Base-by-base conservation (phyloP, 768 basidiomycete genomes). In the Boletus rex-veris region DNA sequence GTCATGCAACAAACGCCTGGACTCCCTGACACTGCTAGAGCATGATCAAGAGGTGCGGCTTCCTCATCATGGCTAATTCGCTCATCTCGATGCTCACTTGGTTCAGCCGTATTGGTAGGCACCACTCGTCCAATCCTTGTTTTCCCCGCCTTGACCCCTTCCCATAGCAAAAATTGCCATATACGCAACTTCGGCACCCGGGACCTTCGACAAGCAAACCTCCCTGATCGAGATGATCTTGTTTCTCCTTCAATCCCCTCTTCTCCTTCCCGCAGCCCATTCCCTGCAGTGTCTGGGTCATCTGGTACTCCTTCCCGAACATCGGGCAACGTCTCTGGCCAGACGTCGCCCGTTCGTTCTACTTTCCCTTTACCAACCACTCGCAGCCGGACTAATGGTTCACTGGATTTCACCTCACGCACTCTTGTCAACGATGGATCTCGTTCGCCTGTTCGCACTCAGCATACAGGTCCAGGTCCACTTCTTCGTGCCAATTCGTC, bases 131-230 rank as follows among this genome's bases (percentile, higher is more conserved):
- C 36, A 18, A 41, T 18, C 19, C 12, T 45, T 38, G 3, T 19
- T 21, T 30, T 45, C 26, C 26, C 43, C 28, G 41, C 38, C 30
- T 31, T 44, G 53, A 50, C 11, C n/a, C 21, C 24, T 39, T 56
- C 8, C 10, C 41, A 18, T 69, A 94, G 92, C 74, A 93, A 92
- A 77, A 74, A 77, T 44, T 95, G 92, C 63, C 90, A 95, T 66
- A 65, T 82, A 48, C 88, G 84, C 76, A 81, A 75, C 58, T 94
- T 92, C 60, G 91, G 89, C 19, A 90, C 86, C 9, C 78, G 80
- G 49, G 83, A 88, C 63, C 77, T 90, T 31, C 80, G 88, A 47
- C 81, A 84, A 50, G 85, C 84, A 50, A 88, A 88, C 64, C 80
- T 88, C 10, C 82, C 86, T 24, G 67, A 81, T 55, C 70, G 73